Percentiles rank a stretch among this genome's conserved stretches.
Conservation (phyloP, 164 flowering plant genomes). For the Vitis cinerea region DNA sequence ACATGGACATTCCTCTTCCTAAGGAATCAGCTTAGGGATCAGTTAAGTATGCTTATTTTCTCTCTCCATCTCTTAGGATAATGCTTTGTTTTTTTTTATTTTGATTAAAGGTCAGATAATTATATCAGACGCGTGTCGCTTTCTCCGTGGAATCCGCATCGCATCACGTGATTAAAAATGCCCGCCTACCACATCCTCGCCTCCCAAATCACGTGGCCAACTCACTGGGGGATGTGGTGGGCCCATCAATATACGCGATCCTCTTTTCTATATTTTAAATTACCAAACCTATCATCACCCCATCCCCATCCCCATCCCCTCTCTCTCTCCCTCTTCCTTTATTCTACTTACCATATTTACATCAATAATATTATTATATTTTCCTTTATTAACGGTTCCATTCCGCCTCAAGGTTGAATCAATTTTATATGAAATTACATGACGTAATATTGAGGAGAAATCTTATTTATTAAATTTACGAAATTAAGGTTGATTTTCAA, state of each 20-base stretch:
- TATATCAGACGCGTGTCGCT: conserved; percentile 30
- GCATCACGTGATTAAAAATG: conserved; percentile 64
- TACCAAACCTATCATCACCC: too few species aligned
- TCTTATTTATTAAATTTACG: too few species aligned
- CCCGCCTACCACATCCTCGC: conserved; percentile 49
- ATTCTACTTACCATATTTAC: too few species aligned
- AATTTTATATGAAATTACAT: too few species aligned
- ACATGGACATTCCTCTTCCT: conserved; percentile 47
- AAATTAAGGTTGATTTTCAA: too few species aligned
- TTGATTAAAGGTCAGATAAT: too few species aligned
- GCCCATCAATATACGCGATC: conserved; percentile 24
- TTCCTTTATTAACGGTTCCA: too few species aligned
- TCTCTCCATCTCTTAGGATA: conserved; percentile 5
- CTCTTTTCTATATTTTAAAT: not conserved
- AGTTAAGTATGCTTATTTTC: conserved; percentile 43
- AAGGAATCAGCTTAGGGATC: conserved; percentile 77
- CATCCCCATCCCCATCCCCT: too few species aligned
- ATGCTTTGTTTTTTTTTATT: not conserved
- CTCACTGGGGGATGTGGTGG: conserved; percentile 45
- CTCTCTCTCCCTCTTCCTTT: too few species aligned
- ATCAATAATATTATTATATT: too few species aligned
- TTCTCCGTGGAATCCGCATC: conserved; percentile 41
- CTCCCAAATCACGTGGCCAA: conserved; percentile 89
- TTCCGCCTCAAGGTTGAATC: too few species aligned
- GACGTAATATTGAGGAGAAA: too few species aligned